A percentile compares a stretch with the other conserved stretches of the same genome.
These are phyloP conservation scores for Hansfordia pulvinata DNA, from an alignment of 2,329 filamentous ascomycete species.

Conservation along the genomic window DNA sequence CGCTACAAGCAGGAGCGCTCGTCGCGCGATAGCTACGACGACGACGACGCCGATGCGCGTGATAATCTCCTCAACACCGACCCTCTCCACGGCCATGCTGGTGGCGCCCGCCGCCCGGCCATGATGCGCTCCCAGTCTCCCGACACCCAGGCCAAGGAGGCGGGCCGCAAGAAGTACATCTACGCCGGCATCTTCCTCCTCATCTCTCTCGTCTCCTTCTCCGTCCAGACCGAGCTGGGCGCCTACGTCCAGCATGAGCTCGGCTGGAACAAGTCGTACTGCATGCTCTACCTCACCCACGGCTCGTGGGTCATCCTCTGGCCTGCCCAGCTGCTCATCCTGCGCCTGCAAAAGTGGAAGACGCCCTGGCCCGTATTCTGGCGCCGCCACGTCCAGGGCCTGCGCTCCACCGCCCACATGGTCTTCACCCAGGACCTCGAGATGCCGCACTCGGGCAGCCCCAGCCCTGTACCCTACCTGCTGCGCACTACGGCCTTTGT, in stretches of 20 bases:
- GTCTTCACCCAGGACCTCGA: conserved; percentile 68
- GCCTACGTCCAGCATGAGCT: conserved; percentile 88
- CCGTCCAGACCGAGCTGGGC: conserved; percentile 88
- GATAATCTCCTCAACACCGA: conserved; percentile 13
- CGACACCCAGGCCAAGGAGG: conserved; percentile 45
- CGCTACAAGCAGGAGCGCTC: conserved; percentile 12
- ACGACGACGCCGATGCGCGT: conserved; percentile 3
- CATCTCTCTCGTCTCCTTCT: conserved; percentile 76
- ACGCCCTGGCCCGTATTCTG: conserved; percentile 78
- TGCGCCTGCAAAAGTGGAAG: conserved; percentile 67
- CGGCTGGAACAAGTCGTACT: conserved; percentile 97
- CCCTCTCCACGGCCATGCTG: conserved; percentile 16
- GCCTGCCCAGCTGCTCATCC: conserved; percentile 68
- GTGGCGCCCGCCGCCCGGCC: conserved; percentile 38
- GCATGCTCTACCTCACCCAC: conserved; percentile 97
- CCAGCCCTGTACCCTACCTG: conserved; percentile 52
- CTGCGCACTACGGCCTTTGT: conserved; percentile 66
- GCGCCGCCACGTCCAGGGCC: conserved; percentile 42
- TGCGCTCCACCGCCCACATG: conserved; percentile 57
- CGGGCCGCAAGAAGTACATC: conserved; percentile 71
- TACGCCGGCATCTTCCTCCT: conserved; percentile 76
- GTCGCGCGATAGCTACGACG: conserved; percentile 11
- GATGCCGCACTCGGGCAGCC: conserved; percentile 31
- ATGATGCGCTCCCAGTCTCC: conserved; percentile 70
- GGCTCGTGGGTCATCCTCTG: conserved; percentile 86